Conservation (phyloP, 1,284 basidiomycete species). For the Naganishia cerealis region DNA sequence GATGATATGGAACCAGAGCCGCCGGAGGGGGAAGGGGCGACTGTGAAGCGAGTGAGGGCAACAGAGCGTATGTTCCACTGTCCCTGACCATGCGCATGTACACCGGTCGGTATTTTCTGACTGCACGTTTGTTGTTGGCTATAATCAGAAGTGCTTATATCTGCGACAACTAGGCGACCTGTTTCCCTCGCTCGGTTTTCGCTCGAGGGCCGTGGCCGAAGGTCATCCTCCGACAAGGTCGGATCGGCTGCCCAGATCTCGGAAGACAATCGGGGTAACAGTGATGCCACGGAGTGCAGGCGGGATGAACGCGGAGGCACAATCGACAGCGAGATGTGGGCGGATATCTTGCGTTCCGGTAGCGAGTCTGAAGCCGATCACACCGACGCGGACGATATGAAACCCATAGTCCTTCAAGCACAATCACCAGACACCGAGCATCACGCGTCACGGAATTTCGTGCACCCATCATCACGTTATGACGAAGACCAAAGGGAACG, state of each 20-base stretch:
- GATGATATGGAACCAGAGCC: neutral
- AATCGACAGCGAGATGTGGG: neutral
- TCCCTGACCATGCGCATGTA: neutral
- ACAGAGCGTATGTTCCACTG: neutral
- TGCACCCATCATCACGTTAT: no score
- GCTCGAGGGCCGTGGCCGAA: no score
- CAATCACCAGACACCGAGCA: no score
- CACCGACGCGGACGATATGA: neutral
- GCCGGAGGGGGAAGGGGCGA: neutral
- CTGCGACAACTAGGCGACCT: neutral
- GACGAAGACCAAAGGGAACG: no score
- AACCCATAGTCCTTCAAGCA: no score
- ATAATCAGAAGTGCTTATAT: neutral
- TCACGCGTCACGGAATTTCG: no score
- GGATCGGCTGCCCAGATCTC: neutral
- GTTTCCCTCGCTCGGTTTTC: neutral
- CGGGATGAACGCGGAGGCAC: neutral
- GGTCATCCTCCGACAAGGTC: neutral
- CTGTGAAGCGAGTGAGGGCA: neutral
- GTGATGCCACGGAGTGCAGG: neutral
- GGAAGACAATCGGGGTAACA: neutral
- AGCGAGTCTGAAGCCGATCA: neutral
- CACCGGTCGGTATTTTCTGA: neutral
- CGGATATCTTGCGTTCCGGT: neutral
- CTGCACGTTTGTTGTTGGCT: neutral